phyloP scores from a whole-genome alignment of 208 protist species.

The Leishmania martiniquensis region DNA sequence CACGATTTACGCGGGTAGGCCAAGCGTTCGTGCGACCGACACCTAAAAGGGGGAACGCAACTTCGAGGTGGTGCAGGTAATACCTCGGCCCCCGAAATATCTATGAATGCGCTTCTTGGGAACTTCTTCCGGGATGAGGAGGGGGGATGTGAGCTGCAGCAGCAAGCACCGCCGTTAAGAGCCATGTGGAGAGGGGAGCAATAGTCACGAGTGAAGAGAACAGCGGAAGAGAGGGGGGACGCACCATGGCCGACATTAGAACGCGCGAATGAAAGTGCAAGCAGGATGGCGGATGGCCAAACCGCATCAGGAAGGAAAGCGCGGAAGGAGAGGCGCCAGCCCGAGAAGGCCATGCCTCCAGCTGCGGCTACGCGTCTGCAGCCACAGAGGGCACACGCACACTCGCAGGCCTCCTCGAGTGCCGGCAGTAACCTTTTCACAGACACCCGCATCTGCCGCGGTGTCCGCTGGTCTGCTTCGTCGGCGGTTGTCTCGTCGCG shows the following conservation, averaged over 20 bases:
- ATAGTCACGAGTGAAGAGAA: background rate
- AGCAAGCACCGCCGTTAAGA: background rate
- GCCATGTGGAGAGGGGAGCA: background rate
- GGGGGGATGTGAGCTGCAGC: too few relatives aligned
- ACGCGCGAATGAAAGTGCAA: background rate
- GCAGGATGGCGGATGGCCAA: too few relatives aligned
- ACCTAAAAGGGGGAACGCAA: background rate
- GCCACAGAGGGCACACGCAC: background rate
- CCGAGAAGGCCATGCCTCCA: background rate
- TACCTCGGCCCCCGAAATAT: background rate
- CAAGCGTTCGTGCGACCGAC: background rate
- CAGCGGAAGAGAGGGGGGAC: background rate
- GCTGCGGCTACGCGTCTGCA: background rate
- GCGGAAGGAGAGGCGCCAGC: background rate
- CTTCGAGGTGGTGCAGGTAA: background rate
- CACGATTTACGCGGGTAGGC: constrained; percentile 6
- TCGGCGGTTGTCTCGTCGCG: background rate
- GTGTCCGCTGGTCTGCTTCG: background rate
- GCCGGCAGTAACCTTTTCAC: background rate
- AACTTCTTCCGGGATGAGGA: too few relatives aligned
- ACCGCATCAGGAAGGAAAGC: background rate
- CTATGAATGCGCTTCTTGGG: background rate
- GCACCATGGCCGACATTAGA: background rate
- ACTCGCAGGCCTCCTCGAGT: background rate
- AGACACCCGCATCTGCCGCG: background rate